Conservation (phyloP, 306 rosid genomes). For the Rosa multiflora region DNA sequence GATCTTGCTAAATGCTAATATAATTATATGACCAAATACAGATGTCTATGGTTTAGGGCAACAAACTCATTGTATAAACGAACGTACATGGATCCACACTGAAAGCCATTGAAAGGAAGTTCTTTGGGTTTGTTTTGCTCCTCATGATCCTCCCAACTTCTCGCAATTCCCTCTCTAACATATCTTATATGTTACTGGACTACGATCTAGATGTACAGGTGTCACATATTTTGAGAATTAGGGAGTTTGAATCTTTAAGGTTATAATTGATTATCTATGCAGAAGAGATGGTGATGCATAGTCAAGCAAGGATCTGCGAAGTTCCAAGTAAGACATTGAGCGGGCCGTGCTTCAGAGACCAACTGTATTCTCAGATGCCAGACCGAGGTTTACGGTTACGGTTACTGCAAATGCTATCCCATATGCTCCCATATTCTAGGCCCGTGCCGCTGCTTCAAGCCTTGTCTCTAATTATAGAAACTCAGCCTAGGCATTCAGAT, state of each 20-base stretch:
- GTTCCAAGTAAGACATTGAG: not conserved
- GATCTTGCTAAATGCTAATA: not conserved
- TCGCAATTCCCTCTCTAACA: not conserved
- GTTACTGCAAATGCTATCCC: not conserved
- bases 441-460: not conserved
- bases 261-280: not conserved
- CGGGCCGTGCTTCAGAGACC: not conserved
- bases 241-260: no score
- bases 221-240: no score
- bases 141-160: not conserved
- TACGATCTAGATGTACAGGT: no score
- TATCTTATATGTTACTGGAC: not conserved
- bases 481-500: not conserved
- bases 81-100: no score
- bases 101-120: no score
- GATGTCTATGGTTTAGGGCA: not conserved
- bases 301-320: conserved; percentile 10
- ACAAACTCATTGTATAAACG: not conserved
- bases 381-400: not conserved
- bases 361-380: not conserved
- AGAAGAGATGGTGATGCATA: conserved; percentile 7
- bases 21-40: not conserved
- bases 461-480: not conserved
- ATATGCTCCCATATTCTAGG: not conserved
- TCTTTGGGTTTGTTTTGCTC: not conserved